A percentile compares a stretch with the other conserved stretches of the same genome.
phyloP scores from a whole-genome alignment of 257 asterid species.

The Hygrophila difformis region DNA sequence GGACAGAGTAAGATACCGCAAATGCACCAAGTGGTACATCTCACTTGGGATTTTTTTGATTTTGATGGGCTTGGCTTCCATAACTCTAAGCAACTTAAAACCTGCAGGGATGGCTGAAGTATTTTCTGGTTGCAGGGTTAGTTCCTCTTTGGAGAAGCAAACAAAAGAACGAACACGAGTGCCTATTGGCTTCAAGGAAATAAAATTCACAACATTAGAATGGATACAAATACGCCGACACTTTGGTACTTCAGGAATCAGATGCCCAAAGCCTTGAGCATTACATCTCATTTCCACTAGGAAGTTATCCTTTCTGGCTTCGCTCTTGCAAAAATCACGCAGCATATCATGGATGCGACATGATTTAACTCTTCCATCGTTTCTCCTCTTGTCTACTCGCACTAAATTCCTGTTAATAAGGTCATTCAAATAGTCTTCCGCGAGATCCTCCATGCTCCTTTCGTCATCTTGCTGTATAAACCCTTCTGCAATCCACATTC shows the following conservation, averaged over 20 bases:
- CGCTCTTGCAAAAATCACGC: slow-evolving; percentile 37
- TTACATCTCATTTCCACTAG: no score
- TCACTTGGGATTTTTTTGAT: slow-evolving; percentile 12
- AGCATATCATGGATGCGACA: slow-evolving; percentile 47
- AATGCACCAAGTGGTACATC: slow-evolving; percentile 12
- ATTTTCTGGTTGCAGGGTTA: slow-evolving; percentile 8
- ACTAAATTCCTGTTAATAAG: slow-evolving; percentile 34
- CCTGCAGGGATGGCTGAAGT: slow-evolving; percentile 18
- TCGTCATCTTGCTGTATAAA: slow-evolving; percentile 18
- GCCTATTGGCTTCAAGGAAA: slow-evolving; percentile 16
- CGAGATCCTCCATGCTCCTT: slow-evolving; percentile 29
- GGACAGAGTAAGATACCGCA: slow-evolving; percentile 17
- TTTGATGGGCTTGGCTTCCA: slow-evolving; percentile 15
- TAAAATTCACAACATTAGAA: slow-evolving; percentile 19
- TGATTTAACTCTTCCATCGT: slow-evolving; percentile 26
- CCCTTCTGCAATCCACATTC: slow-evolving; percentile 52
- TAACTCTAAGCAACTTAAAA: slow-evolving; percentile 22
- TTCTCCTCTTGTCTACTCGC: slow-evolving; percentile 26
- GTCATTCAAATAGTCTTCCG: slow-evolving; percentile 31
- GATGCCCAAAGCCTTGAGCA: no score
- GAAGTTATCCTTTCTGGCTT: slow-evolving; percentile 14
- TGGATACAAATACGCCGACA: slow-evolving; percentile 30
- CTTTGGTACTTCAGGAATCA: slow-evolving; percentile 1
- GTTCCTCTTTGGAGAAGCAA: slow-evolving; percentile 20
- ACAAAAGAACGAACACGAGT: slow-evolving; percentile 28